Conservation (phyloP, 352 stramenopile species). For the Phytophthora sansomeana region DNA sequence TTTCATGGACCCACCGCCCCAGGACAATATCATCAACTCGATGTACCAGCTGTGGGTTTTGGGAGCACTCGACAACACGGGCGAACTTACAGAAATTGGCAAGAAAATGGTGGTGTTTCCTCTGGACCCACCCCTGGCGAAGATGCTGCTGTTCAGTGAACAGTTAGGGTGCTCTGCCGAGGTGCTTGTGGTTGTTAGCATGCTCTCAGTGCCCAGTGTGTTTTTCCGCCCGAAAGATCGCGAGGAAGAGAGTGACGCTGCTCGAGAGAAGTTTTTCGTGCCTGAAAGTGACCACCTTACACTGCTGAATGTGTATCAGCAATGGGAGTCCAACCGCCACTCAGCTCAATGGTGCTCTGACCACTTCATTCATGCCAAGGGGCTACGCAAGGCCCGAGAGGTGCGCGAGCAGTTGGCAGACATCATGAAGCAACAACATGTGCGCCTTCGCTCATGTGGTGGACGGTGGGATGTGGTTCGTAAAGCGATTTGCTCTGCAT, state of each 20-base stretch:
- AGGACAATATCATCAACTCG: conserved; percentile 98
- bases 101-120: conserved; percentile 99
- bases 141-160: conserved; percentile 97
- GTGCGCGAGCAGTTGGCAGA: conserved; percentile 97
- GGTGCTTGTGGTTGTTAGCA: conserved; percentile 97
- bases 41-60: conserved; percentile 99
- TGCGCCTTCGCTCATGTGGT: conserved; percentile 90
- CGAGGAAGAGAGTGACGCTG: conserved; percentile 97
- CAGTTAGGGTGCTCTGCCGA: conserved; percentile 94
- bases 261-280: conserved; percentile 99
- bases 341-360: conserved; percentile 93
- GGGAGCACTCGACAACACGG: conserved; percentile 97
- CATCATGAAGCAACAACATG: conserved; percentile 98
- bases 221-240: conserved; percentile 98
- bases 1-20: conserved; percentile 98
- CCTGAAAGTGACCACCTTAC: conserved; percentile 98
- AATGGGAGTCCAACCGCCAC: conserved; percentile 96
- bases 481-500: conserved; percentile 99
- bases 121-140: conserved; percentile 95
- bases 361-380: conserved; percentile 99
- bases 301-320: conserved; percentile 96
- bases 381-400: conserved; percentile 91
- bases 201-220: conserved; percentile 97
- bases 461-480: conserved; percentile 97
- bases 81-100: conserved; percentile 96